Evolutionary conservation across 495 filamentous ascomycete genomes (phyloP).

Genomic region (Neurospora sublineolata): DNA sequence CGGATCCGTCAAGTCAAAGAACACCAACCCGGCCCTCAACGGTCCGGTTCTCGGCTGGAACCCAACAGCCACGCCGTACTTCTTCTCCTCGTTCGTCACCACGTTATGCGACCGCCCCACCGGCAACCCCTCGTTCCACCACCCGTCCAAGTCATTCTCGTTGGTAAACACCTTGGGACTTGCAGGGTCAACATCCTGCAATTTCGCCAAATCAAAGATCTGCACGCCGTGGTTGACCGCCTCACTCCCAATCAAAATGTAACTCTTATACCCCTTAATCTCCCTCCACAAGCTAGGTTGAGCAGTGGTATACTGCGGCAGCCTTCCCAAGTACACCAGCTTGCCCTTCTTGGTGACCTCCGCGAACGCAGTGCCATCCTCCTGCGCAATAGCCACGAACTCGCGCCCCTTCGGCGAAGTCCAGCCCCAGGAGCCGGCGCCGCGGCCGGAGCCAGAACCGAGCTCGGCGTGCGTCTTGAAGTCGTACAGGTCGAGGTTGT

Average conservation of each 20-base stretch:
- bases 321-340: constrained; percentile 43
- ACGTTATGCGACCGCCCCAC: constrained; percentile 39
- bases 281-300: constrained; percentile 37
- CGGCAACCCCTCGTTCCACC: constrained; percentile 16
- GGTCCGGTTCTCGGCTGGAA: constrained; percentile 26
- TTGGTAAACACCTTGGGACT: constrained; percentile 20
- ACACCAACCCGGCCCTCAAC: constrained; percentile 35
- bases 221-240: constrained; percentile 37
- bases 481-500: constrained; percentile 42
- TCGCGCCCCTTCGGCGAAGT: constrained; percentile 46
- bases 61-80: constrained; percentile 33
- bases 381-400: constrained; percentile 45
- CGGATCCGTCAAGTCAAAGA: constrained; percentile 38
- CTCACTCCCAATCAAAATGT: constrained; percentile 36
- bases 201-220: constrained; percentile 40
- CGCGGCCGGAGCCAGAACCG: constrained; percentile 30
- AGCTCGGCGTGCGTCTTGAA: constrained; percentile 41
- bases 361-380: constrained; percentile 46
- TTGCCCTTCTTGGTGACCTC: constrained; percentile 41
- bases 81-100: constrained; percentile 34
- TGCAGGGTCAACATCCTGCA: constrained; percentile 7
- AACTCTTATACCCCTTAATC: constrained; percentile 33
- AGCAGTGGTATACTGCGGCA: constrained; percentile 35
- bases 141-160: constrained; percentile 25
- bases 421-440: constrained; percentile 44